Evolutionary conservation across 805 yeast species (phyloP), one percentile per base, ranked within the genome.

Genomic region (Wickerhamiella parazyma): DNA sequence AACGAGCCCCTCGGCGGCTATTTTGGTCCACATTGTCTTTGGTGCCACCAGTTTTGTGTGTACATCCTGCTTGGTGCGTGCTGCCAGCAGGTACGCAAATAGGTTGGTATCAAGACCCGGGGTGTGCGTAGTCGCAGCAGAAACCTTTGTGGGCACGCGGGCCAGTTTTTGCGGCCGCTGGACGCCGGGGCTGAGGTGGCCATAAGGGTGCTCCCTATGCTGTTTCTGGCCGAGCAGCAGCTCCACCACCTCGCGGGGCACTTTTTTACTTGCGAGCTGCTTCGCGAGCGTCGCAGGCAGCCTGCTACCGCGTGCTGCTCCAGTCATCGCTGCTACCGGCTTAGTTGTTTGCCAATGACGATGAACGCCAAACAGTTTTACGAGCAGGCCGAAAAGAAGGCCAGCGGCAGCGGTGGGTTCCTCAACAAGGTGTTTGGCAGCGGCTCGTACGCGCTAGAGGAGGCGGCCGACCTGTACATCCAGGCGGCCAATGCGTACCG

Each of bases 401-500:
- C 75, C 46, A 73, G 73, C 54, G 72, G 79, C 36, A 67, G 76
- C 24, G 93, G 95, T 48, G 73, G 87, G 51, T 72, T 62, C 38
- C 49, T 61, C 45, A 53, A 59, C 39, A 48, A 55, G 34, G 42
- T 60, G 37, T 49, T 85, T 42, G 80, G 89, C 3, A 71, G 80
- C 1, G 69, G 71, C 26, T 64, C 76, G 3, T 70, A 72, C 49
- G 72, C 83, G 48, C 73, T 67, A 42, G 99, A 91, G 58, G 98
- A 91, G 50, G 97, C 98, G 3, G 79, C 87, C 3, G 98, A 91
- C 51, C 64, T 84, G 22, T 89, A 78, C 58, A 69, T 80, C 18
- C 93, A 87, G 61, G 98, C 98, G 2, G 99, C 93, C n/a, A 91
- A 89, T 56, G 71, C 75, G 22, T 91, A 77, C 66, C 73, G 87